Percentiles rank a stretch among this genome's conserved stretches.
Conservation (phyloP, 768 basidiomycete species). For the Lactarius hengduanensis region DNA sequence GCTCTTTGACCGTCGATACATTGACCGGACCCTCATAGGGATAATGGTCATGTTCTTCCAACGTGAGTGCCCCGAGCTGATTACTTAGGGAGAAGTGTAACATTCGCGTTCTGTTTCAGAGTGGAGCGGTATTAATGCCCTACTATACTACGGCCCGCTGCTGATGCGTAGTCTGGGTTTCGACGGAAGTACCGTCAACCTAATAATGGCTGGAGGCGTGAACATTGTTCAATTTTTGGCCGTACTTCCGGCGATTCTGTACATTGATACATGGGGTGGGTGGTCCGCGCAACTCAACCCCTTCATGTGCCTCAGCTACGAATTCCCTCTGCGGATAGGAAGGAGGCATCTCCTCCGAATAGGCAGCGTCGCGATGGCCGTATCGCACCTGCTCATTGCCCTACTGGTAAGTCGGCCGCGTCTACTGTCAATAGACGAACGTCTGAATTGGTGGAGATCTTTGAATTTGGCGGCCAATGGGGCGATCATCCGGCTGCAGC, state of each 20-base stretch:
- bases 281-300: constrained; percentile 6
- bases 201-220: constrained; percentile 75
- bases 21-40: constrained; percentile 65
- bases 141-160: constrained; percentile 80
- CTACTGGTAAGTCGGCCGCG: constrained; percentile 46
- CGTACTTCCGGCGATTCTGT: constrained; percentile 69
- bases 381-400: constrained; percentile 64
- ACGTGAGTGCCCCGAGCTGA: constrained; percentile 47
- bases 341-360: constrained; percentile 63
- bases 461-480: constrained; percentile 57
- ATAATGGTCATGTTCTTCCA: constrained; percentile 81
- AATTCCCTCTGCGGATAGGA: constrained; percentile 39
- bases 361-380: constrained; percentile 63
- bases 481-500: constrained; percentile 53
- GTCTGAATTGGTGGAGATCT: constrained; percentile 38
- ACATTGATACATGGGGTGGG: constrained; percentile 60
- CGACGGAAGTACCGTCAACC: constrained; percentile 53
- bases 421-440: not conserved
- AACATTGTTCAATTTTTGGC: constrained; percentile 77
- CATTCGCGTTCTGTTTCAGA: constrained; percentile 42
- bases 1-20: constrained; percentile 54
- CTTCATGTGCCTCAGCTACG: not conserved
- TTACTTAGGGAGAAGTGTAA: not conserved
- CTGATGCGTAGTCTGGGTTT: constrained; percentile 65
- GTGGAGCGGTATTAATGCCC: constrained; percentile 85